These are phyloP conservation scores for Colletotrichum nymphaeae DNA, from an alignment of 2,329 filamentous ascomycete species.

Conservation along the genomic window DNA sequence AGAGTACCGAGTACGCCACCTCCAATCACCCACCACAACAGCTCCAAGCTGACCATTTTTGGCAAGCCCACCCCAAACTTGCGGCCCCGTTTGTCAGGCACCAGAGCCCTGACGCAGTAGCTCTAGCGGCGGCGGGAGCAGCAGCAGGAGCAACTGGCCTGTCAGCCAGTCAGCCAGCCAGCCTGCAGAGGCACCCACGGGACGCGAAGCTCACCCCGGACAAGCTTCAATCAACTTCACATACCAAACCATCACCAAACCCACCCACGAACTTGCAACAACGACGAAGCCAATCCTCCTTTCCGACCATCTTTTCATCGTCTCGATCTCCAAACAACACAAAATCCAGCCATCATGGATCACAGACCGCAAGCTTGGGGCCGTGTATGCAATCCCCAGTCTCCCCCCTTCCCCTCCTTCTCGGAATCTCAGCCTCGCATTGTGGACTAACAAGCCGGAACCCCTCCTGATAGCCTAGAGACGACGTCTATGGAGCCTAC, in stretches of 20 bases:
- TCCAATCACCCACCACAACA: background rate
- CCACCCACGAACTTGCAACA: constrained; percentile 19
- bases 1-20: background rate
- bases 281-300: constrained; percentile 18
- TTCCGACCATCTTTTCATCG: background rate
- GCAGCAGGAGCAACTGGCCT: constrained; percentile 15
- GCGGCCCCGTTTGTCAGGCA: constrained; percentile 33
- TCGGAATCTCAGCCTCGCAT: constrained; percentile 19
- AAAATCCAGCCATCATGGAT: constrained; percentile 64
- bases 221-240: constrained; percentile 24
- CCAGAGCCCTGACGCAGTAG: constrained; percentile 19
- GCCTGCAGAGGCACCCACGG: constrained; percentile 40
- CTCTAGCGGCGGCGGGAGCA: constrained; percentile 7
- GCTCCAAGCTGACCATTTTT: constrained; percentile 30
- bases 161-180: background rate
- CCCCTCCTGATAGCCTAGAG: constrained; percentile 77
- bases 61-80: constrained; percentile 20
- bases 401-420: constrained; percentile 20
- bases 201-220: constrained; percentile 41
- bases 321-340: background rate
- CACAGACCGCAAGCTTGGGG: constrained; percentile 80
- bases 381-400: constrained; percentile 65
- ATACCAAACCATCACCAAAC: constrained; percentile 13
- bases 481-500: constrained; percentile 96
- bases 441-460: constrained; percentile 35